Evolutionary conservation across 352 stramenopile genomes (phyloP), one percentile per base, ranked within the genome.

Genomic region (Halophytophthora polymorphica): DNA sequence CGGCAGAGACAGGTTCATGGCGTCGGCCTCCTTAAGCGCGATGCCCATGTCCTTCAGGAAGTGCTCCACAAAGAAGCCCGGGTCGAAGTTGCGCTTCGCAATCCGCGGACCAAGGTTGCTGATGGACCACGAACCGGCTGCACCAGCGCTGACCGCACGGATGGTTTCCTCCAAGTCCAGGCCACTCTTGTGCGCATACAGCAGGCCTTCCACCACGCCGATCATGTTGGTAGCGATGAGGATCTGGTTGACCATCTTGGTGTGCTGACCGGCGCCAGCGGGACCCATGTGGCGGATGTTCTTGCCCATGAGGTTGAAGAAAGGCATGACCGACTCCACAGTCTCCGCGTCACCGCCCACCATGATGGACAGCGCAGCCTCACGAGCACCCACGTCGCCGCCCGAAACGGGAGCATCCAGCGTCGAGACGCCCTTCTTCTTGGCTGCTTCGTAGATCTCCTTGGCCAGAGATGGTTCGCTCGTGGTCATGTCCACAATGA

Each of bases 201-300:
- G 56, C 45, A 96, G 65, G 13, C 85, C 88, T 52, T 96, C 88
- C 11, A 90, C 82, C 8, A 96, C 83, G 35, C 86, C 88, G 51
- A 96, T 93, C 83, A 93, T 93, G 59, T 91, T 91, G 45, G 80
- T 90, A n/a, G 83, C 77, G 38, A 93, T 93, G 46, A 92, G 58
- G 51, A 93, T 89, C 57, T 97, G 88, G 69, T 96, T 96, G 23
- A 96, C 85, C 83, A 95, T 96, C 73, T 96, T 96, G 43, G 88
- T 95, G 66, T 94, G 78, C 54, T 96, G 85, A 4, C 88, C 88
- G 23, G 83, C 83, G 6, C 86, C 88, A 11, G 86, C 57, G 1
- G 69, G 70, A 19, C 88, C 88, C 80, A 96, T 94, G 69, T 96
- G 83, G 28, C 84, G 81, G 25, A 96, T 90, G 53, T 97, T 97